Evolutionary conservation across 2,329 filamentous ascomycete species (phyloP), one percentile per base, ranked within the genome.

Genomic region (Aureobasidium zeae): DNA sequence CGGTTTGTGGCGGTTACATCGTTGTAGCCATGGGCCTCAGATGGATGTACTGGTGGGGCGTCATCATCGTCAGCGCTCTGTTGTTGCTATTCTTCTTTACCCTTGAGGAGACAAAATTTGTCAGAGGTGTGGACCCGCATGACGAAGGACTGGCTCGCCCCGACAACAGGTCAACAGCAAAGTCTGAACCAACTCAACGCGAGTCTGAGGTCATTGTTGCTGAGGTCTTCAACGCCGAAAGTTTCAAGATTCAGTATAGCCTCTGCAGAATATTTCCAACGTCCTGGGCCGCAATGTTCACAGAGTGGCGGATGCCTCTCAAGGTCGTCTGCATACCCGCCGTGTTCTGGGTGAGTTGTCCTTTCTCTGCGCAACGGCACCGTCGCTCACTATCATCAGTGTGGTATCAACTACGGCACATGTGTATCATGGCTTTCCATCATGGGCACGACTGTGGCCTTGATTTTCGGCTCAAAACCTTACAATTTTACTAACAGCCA

Each of bases 1-100:
- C 61, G 1, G 53, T 66, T 1, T 53, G 53, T 11, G 64, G 64
- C 6, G 60, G 63, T 12, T 67, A 67, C 50, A 68, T 68, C 28
- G 61, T 57, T 7, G 55, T 50, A 4, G 33, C 46, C 19, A 57
- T 63, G 45, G 54, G 57, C 11, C 65, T 61, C 58, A 52, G 60
- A 20, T 62, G 54, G 54, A 59, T 58, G 6, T 65, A 60, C 33
- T 57, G 50, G 34, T 63, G 59, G 24, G 53, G 62, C 43, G 55
- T 55, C 0, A 63, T 63, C 5, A 56, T 60, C 32, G 54, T 59
- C 21, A 53, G 36, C 4, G 20, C 59, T 3, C 39, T 59, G 13
- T 42, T 60, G 1, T 3, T 62, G 3, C 29, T 57, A 1, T 62
- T 65, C 41, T 19, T 59, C 11, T 55, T 63, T 45, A 44, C 58